Base-by-base conservation (phyloP, 139 green algal genomes). In the Chlamydomonas sphaeroides region DNA sequence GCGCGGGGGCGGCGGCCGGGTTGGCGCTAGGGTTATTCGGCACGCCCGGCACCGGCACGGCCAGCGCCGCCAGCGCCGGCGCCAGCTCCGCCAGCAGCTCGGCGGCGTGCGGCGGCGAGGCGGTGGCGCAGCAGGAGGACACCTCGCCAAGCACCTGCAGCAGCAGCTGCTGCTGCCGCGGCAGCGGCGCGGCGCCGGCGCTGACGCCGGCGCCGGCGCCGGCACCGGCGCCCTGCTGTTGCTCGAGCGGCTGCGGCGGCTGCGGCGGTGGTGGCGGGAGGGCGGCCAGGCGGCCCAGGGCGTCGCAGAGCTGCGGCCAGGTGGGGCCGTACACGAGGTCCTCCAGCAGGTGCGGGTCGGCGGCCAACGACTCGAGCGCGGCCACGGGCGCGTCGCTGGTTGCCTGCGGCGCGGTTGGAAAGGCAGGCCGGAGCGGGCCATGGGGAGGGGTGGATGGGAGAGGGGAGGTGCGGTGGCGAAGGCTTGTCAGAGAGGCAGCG, bases 291-390 rank as follows among this genome's bases (percentile, higher is more conserved):
- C 74, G 59, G 18, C 59, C 74, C 32, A 70, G 39, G 35, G 59
- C 39, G 41, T 62, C 74, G 39, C 74, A 61, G 8, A 80, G 59
- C 39, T 80, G 74, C 28, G 59, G 74, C 74, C 74, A 80, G 57
- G 30, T 62, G 59, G 59, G 74, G 30, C 74, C 74, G 57, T 71
- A 80, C 41, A 41, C 68, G 15, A 80, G 41, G 61, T 80, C 74
- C 61, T 80, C 74, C 59, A 80, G 74, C 30, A 80, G 74, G 74
- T 80, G 74, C 8, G 48, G 25, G 59, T 80, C 74, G 20, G 74
- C 57, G 15, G 39, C 39, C 23, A 80, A n/a, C 6, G 61, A 5
- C 74, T 80, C 39, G 35, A 80, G 74, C 6, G 74, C 74, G 7
- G 59, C 18, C 7, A 80, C 32, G 0, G 74, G 74, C 25, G 30